Conservation (phyloP, 192 early-diverging fungal species). For the Rhizoclosmatium globosum region DNA sequence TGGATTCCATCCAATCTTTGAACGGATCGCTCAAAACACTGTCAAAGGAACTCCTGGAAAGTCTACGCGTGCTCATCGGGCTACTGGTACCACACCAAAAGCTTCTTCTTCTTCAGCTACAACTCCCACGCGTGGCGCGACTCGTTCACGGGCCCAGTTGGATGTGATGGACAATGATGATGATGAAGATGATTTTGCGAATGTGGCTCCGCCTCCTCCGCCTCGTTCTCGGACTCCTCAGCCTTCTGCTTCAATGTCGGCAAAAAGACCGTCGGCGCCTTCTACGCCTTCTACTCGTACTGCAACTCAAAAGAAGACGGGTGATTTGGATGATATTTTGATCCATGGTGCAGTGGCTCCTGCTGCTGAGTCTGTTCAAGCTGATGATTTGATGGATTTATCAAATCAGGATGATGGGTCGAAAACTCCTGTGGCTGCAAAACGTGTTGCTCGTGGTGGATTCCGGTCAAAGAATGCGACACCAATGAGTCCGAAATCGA, state of each 20-base stretch:
- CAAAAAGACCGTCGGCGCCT: neutral
- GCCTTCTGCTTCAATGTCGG: neutral
- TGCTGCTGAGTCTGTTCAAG: neutral
- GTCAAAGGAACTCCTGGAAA: neutral
- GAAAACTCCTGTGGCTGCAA: neutral
- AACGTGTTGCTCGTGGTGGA: slow-evolving; percentile 4
- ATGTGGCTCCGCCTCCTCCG: neutral
- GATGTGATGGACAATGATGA: neutral
- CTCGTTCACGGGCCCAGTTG: no score
- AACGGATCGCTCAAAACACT: neutral
- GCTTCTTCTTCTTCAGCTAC: neutral
- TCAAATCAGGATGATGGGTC: neutral
- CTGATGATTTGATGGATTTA: neutral
- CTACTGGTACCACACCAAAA: neutral
- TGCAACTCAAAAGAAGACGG: neutral
- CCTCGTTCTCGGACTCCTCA: neutral
- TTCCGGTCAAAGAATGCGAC: slow-evolving; percentile 3
- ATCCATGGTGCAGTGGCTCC: neutral
- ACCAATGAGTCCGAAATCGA: neutral
- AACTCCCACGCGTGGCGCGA: no score
- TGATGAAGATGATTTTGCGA: neutral
- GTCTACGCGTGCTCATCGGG: neutral
- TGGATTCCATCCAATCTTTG: neutral
- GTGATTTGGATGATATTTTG: neutral
- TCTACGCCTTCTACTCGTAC: neutral